Evolutionary conservation across 805 yeast genomes (phyloP), one percentile per base, ranked within the genome.

Genomic region (Metschnikowia drakensbergensis): DNA sequence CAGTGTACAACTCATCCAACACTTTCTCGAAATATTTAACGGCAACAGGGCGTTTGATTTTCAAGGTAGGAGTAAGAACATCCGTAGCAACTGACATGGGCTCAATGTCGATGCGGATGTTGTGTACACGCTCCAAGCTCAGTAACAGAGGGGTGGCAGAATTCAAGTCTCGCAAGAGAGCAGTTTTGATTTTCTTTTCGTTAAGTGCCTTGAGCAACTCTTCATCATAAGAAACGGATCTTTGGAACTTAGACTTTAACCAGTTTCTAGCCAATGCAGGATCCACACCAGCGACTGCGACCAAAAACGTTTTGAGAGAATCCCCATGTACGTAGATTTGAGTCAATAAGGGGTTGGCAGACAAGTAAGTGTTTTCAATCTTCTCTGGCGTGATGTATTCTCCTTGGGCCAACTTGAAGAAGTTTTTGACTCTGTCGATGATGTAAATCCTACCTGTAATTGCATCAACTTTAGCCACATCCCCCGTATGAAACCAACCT

Each of bases 311-410:
- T 58, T 79, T 68, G 37, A 75, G 65, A 4, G 87, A 74, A 61
- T 84, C 84, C 34, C 92, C 92, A 58, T 82, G 83, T 5, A 76
- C 80, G 58, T 74, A 83, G 10, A 80, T 58, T 64, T 84, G 89
- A 3, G 75, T 60, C 13, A 81, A 59, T 2, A 64, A 36, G 1
- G 85, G 75, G 55, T 78, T 75, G 27, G 72, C 67, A 0, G 85
- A 72, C 8, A 56, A 49, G 35, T 56, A 56, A 4, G 46, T 42
- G 50, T 54, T 56, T 42, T 56, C 60, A 28, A 56, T 49, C 35
- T 49, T 53, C 27, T 56, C 60, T 3, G 60, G 60, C 10, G 60
- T 54, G 22, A 56, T 47, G 47, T 55, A 55, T 48, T 54, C 59
- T 27, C 59, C 59, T 37, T 55, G 59, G 4, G 60, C 55, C 49